phyloP scores from a whole-genome alignment of 73 alveolate genomes.

The Tetrahymena elliotti region DNA sequence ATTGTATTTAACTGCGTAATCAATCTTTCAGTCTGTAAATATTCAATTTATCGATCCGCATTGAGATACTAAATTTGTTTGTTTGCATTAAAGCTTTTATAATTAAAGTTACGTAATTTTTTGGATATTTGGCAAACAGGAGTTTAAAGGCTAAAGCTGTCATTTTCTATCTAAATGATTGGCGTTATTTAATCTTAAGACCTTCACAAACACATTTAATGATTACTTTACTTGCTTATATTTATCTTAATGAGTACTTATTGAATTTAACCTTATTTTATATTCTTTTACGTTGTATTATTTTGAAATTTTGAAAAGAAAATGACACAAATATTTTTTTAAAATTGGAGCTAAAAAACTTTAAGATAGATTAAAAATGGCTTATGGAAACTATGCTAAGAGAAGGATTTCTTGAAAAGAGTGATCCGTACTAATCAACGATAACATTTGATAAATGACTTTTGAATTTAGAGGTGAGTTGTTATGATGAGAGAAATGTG shows the following conservation, averaged over 20 bases:
- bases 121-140: not conserved
- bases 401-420: not conserved
- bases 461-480: not conserved
- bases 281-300: not conserved
- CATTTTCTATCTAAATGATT: not conserved
- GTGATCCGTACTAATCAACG: not conserved
- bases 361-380: not conserved
- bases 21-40: not conserved
- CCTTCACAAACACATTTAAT: too few species aligned
- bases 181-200: too few species aligned
- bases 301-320: not conserved
- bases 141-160: too few species aligned
- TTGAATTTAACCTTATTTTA: not conserved
- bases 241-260: not conserved
- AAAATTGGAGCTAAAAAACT: not conserved
- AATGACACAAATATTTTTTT: not conserved
- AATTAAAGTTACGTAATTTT: not conserved
- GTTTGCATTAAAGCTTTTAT: not conserved
- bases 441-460: too few species aligned
- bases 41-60: not conserved
- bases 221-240: not conserved
- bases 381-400: too few species aligned
- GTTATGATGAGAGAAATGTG: not conserved
- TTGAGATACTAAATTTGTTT: not conserved
- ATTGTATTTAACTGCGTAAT: not conserved